Evolutionary conservation across 2,329 filamentous ascomycete species (phyloP), one percentile per base, ranked within the genome.

Genomic region (Rasamsonia emersonii): DNA sequence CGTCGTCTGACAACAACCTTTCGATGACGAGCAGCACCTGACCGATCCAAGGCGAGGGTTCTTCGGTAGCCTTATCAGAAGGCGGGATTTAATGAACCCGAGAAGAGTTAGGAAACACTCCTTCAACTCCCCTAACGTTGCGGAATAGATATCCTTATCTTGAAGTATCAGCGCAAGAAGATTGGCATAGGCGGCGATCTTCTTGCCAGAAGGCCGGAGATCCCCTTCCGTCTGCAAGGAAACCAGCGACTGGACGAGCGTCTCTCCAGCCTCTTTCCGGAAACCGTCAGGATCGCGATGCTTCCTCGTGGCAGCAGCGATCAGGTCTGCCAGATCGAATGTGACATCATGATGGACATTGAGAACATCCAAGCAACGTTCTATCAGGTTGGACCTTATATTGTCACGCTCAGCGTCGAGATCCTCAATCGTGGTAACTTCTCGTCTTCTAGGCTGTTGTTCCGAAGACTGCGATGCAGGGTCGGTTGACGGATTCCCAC

Each of bases 11-110:
- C n/a, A 98, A 67, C 18, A 96, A 68, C 32, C 83, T 83, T 65
- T 99, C 91, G 29, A 96, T 71, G 30, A 98, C 82, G 10, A 96
- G 70, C 19, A 98, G 68, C 18, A 96, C 77, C 49, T 91, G 88
- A 9, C 86, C 83, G 42, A 96, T 81, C 86, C 89, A 98, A 2
- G 86, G 83, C 4, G 86, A 83, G n/a, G 86, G 67, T 37, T 91
- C 82, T 29, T 93, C 84, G 0, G 71, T 65, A 3, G 81, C 69
- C 35, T 79, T 74, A 16, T 78, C 74, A 0, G 75, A 65, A 4
- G 49, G 37, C 3, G 59, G 52, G 5, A 86, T 64, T 47, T 80
- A 45, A 98, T 73, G 55, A 95, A 95, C 2, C 68, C 71, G 17
- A 94, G 69, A 40, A 95, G 76, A 21, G 78, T 78, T 7, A 70